Base-by-base conservation (phyloP, 2,329 filamentous ascomycete genomes). In the Colletotrichum endophyticum region DNA sequence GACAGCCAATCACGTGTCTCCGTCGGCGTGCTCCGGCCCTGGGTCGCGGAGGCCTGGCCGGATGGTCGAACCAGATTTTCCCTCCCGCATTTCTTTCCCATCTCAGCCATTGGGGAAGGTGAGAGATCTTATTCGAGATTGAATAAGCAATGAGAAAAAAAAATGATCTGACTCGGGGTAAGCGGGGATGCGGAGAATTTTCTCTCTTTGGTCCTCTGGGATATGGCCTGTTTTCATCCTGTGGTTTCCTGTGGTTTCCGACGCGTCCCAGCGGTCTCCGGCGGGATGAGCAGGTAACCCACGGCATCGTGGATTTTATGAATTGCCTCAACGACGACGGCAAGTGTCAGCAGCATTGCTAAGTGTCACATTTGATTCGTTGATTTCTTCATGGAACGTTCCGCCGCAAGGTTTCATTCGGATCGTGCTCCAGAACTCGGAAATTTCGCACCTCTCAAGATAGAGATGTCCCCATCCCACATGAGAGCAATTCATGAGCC, bases 1-100 rank as follows among this genome's bases (percentile, higher is more conserved):
- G 0, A 4, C 16, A 59, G 27, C 74, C 74, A 76, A 76, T 76
- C 44, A 27, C 27, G 27, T 22, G 3, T 1, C 15, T 2, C 39
- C 7, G 9, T 76, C 74, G 74, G 74, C 64, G 70, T 53, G 53
- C 59, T 74, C 74, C 74, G 74, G 70, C 39, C 34, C 61, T 59
- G 64, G 16, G 34, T 16, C n/a, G 39, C 56, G 34, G 64, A 69
- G 39, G 22, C 49, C 28, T 32, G 59, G 64, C 25, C 44, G 70
- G 34, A 15, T 22, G 16, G 49, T 73, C 70, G 70, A 74, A 53
- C 74, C 64, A 66, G 64, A 53, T 36, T 62, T 32, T 56, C 39
- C 16, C 12, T 44, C 8, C 44, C 30, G 57, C 27, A 61, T 66
- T 59, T 32, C 49, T 73, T 59, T 76, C 22, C 27, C 16, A 7